Evolutionary conservation across 2,329 filamentous ascomycete genomes (phyloP).

Genomic region (Paecilomyces fulvus): DNA sequence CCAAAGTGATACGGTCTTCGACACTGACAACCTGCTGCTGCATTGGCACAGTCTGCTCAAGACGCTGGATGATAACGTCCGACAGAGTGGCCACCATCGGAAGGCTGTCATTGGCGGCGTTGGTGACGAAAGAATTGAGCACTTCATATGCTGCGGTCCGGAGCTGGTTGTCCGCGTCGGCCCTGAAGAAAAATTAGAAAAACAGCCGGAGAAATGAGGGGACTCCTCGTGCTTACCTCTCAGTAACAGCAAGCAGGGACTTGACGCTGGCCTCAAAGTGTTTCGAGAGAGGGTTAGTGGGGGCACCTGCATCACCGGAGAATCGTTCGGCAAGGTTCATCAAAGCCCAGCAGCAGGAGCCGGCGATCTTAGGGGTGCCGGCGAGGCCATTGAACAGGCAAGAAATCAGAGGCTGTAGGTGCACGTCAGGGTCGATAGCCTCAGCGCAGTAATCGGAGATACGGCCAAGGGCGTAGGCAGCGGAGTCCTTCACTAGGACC

Average conservation of each 20-base stretch:
- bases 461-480: slow-evolving; percentile 88
- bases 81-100: slow-evolving; percentile 72
- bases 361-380: slow-evolving; percentile 91
- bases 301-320: slow-evolving; percentile 71
- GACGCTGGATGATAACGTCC: slow-evolving; percentile 78
- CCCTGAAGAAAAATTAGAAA: slow-evolving; percentile 21
- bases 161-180: slow-evolving; percentile 76
- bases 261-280: slow-evolving; percentile 91
- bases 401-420: slow-evolving; percentile 76
- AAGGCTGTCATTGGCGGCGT: slow-evolving; percentile 79
- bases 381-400: slow-evolving; percentile 84
- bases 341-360: slow-evolving; percentile 96
- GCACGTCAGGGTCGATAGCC: slow-evolving; percentile 74
- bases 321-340: slow-evolving; percentile 98
- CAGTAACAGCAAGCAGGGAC: slow-evolving; percentile 77
- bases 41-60: slow-evolving; percentile 82
- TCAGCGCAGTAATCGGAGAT: slow-evolving; percentile 91
- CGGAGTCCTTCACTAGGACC: slow-evolving; percentile 88
- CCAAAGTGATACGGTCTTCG: slow-evolving; percentile 88
- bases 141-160: slow-evolving; percentile 96
- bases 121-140: slow-evolving; percentile 86
- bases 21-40: slow-evolving; percentile 92
- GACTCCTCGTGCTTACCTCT: slow-evolving; percentile 42
- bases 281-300: slow-evolving; percentile 73
- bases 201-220: background rate